Base-by-base conservation (phyloP, 179 eudicot genomes). In the Spergularia azorica region DNA sequence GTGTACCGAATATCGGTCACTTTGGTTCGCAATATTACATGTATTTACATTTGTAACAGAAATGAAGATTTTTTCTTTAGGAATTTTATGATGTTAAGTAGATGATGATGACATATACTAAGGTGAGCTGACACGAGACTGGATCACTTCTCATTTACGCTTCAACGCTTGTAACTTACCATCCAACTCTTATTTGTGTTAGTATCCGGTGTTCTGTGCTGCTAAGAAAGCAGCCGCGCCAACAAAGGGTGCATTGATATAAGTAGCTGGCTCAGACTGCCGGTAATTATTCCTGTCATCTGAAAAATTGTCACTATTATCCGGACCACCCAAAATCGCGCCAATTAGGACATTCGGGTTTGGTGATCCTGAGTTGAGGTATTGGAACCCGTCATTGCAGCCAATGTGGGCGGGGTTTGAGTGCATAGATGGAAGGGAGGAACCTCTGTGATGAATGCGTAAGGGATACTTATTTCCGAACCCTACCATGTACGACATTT, bases 401-500 rank as follows among this genome's bases (percentile, higher is more conserved):
- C 77, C 81, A 63, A 94, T 90, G 15, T 54, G 87, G 20, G 21
- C 78, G 16, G 94, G 91, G 71, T 88, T 88, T n/a, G 81, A 72
- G 51, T 72, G 83, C 8, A 87, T 63, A 0, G 98, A 94, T 20
- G 98, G 98, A 1, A 94, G 32, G 10, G 98, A 94, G 13, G 97
- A 86, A 41, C 96, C 98, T 64, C 98, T 83, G 63, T 94, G 98
- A 73, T 94, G 98, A 61, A 90, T 73, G 10, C 77, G 88, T 32
- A 67, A 54, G 0, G 98, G 97, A 74, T 88, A 94, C 68, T 67
- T 90, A 13, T 86, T 50, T 1, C 97, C 96, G 38, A 90, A 94
- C 4, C 98, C 98, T 5, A 94, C 97, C 98, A 94, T 94, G 79
- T 89, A 94, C 2, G 97, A 94, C 87, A 81, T 92, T 63, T 84